Conservation (phyloP, 2,329 filamentous ascomycete genomes). For the Lachnellula cervina region DNA sequence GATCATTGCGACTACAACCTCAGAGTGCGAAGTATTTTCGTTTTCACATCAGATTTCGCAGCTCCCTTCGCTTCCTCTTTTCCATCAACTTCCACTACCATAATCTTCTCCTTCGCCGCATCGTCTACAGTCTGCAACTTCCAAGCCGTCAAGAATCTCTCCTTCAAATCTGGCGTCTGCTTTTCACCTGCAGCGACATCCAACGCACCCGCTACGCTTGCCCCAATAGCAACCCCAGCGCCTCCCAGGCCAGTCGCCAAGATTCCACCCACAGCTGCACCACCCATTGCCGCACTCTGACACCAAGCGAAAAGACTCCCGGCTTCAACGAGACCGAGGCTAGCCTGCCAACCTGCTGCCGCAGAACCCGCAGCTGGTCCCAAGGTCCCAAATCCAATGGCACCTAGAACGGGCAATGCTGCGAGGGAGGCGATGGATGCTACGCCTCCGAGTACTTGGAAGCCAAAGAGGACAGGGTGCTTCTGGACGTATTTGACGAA, state of each 20-base stretch:
- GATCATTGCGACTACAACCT: background rate
- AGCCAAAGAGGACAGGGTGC: conserved; percentile 11
- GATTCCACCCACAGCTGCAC: conserved; percentile 23
- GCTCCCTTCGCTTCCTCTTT: background rate
- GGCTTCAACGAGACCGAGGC: conserved; percentile 24
- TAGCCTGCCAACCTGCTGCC: conserved; percentile 26
- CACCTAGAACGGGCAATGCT: conserved; percentile 18
- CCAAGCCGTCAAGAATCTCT: conserved; percentile 16
- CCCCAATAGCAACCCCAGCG: conserved; percentile 10
- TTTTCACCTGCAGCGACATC: conserved; percentile 1
- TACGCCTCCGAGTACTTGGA: conserved; percentile 9
- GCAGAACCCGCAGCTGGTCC: conserved; percentile 21
- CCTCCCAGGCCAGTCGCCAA: conserved; percentile 15
- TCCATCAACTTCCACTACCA: background rate
- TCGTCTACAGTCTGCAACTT: background rate
- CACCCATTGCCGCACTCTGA: conserved; percentile 28
- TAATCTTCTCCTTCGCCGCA: conserved; percentile 1
- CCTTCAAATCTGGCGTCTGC: conserved; percentile 7
- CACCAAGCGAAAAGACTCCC: conserved; percentile 30
- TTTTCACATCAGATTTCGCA: background rate
- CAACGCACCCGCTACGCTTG: conserved; percentile 10
- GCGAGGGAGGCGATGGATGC: conserved; percentile 7
- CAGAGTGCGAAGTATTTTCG: background rate
- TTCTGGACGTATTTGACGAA: conserved; percentile 4
- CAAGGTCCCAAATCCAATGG: conserved; percentile 21